A percentile compares a stretch with the other conserved stretches of the same genome.
phyloP scores from a whole-genome alignment of 1,139 yeast species.

The Geotrichum europaeum region DNA sequence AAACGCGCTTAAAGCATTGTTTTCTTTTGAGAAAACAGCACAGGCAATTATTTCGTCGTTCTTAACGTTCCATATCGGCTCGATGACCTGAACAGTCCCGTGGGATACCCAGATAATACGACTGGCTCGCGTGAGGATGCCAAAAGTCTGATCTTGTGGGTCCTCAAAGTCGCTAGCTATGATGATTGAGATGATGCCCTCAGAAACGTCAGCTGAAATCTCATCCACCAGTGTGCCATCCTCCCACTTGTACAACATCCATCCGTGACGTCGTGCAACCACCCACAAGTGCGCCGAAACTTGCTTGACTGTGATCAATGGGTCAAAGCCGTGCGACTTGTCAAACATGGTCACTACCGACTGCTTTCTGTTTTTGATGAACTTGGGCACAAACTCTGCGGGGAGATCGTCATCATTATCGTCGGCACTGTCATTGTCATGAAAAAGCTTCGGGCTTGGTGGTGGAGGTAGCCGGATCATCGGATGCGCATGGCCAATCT shows the following conservation, averaged over 20 bases:
- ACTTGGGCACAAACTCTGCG: slow-evolving; percentile 4
- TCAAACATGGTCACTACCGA: slow-evolving; percentile 16
- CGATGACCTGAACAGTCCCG: slow-evolving; percentile 24
- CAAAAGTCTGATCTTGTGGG: slow-evolving; percentile 17
- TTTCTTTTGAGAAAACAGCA: slow-evolving; percentile 11
- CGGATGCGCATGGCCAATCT: slow-evolving; percentile 8
- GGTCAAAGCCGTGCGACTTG: slow-evolving; percentile 19
- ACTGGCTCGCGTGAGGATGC: slow-evolving; percentile 23
- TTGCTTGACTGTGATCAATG: slow-evolving; percentile 18
- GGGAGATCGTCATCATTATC: background rate
- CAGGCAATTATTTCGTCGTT: slow-evolving; percentile 13
- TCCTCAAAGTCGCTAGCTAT: slow-evolving; percentile 13
- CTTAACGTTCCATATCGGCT: slow-evolving; percentile 21
- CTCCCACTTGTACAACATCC: slow-evolving; percentile 26
- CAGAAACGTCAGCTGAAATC: slow-evolving; percentile 23
- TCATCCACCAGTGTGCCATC: slow-evolving; percentile 21
- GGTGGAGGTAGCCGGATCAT: slow-evolving; percentile 14
- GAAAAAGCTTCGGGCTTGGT: background rate
- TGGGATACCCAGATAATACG: slow-evolving; percentile 23
- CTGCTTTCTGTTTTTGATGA: slow-evolving; percentile 9
- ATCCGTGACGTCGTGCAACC: slow-evolving; percentile 23
- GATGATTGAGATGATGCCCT: slow-evolving; percentile 16
- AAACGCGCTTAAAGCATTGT: slow-evolving; percentile 9
- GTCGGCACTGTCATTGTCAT: background rate
- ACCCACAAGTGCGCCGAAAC: slow-evolving; percentile 24